These are phyloP conservation scores for Carex scoparia DNA, from an alignment of 176 grass and related monocot species.

Conservation along the genomic window DNA sequence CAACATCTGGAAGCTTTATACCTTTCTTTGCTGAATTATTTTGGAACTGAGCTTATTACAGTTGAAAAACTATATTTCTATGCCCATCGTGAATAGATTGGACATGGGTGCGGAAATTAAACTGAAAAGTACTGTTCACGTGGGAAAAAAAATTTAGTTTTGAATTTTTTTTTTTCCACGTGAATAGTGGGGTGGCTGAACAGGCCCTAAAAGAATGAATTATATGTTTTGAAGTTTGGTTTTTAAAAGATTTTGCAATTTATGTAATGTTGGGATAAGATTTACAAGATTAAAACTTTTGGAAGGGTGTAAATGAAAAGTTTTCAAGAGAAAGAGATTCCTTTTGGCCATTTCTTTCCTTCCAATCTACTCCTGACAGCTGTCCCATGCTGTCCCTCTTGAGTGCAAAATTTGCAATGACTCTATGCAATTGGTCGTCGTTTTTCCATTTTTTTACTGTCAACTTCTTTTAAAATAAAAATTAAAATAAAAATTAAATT, in stretches of 20 bases:
- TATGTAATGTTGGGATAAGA: neutral
- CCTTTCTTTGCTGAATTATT: too few species aligned
- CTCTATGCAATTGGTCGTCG: conserved; percentile 8
- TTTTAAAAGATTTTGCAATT: neutral
- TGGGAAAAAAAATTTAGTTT: too few species aligned
- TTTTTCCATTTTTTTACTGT: neutral
- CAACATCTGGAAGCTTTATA: neutral
- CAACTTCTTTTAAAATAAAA: neutral
- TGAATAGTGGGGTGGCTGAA: too few species aligned
- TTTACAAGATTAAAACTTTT: neutral
- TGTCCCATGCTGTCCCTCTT: conserved; percentile 30
- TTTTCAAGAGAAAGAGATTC: conserved; percentile 10
- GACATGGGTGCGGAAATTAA: too few species aligned
- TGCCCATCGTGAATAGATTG: too few species aligned
- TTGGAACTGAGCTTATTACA: too few species aligned
- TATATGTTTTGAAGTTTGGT: too few species aligned
- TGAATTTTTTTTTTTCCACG: too few species aligned
- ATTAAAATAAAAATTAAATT: neutral
- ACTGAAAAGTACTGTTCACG: too few species aligned
- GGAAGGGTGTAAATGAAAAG: neutral
- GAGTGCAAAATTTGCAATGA: conserved; percentile 19
- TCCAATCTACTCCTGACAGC: conserved; percentile 56
- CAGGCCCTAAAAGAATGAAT: too few species aligned
- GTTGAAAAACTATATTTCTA: too few species aligned
- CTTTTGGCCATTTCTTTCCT: conserved; percentile 28